phyloP scores from a whole-genome alignment of 129 eudicot genomes.

The Cynara cardunculus region DNA sequence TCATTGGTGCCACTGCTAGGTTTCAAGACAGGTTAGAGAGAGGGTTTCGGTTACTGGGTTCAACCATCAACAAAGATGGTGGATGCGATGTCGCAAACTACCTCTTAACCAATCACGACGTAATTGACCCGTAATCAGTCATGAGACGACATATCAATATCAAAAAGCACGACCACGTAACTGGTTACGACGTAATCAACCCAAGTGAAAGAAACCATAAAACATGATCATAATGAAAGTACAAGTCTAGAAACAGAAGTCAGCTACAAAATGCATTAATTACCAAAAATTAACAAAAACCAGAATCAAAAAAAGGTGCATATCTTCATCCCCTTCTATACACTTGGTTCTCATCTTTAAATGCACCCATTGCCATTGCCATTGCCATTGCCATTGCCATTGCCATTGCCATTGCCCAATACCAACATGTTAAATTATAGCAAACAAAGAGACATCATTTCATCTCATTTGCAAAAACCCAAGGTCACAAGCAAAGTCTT shows the following conservation, averaged over 20 bases:
- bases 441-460: conserved; percentile 25
- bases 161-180: too few species aligned
- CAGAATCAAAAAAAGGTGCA: conserved; percentile 22
- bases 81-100: neutral
- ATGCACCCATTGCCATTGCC: conserved; percentile 20
- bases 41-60: neutral
- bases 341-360: conserved; percentile 20
- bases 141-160: too few species aligned
- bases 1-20: too few species aligned
- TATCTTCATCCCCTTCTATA: conserved; percentile 25
- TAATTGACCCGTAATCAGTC: too few species aligned
- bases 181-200: too few species aligned
- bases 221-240: neutral
- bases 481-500: conserved; percentile 59
- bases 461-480: conserved; percentile 25
- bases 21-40: too few species aligned
- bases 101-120: neutral
- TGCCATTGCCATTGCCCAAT: conserved; percentile 5
- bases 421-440: conserved; percentile 21
- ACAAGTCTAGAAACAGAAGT: conserved; percentile 20
- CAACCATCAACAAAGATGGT: neutral
- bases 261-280: conserved; percentile 33
- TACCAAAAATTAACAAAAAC: conserved; percentile 28
- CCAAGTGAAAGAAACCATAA: neutral
- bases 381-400: too few species aligned